Conservation (phyloP, 495 filamentous ascomycete genomes). For the Hapsidospora chrysogenum region DNA sequence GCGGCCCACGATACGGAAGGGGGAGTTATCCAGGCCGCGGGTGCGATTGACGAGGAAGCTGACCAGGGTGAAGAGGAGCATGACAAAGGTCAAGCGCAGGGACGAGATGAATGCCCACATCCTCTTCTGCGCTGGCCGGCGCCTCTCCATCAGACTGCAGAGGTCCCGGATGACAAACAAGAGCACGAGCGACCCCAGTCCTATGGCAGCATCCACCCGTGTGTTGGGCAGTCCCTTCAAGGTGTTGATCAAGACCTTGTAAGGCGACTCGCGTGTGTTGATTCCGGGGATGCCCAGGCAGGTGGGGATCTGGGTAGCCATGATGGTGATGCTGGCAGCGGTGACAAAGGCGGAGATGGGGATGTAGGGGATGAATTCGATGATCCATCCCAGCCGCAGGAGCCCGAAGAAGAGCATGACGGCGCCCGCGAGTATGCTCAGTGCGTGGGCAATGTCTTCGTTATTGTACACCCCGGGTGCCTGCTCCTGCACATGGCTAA, state of each 20-base stretch:
- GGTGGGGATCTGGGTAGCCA: constrained; percentile 15
- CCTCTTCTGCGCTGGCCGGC: constrained; percentile 5
- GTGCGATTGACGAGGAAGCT: constrained; percentile 6
- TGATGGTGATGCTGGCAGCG: constrained; percentile 13
- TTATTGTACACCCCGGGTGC: constrained; percentile 7
- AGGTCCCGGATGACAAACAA: constrained; percentile 14
- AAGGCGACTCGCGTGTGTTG: constrained; percentile 18
- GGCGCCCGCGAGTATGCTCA: constrained; percentile 13
- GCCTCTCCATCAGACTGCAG: constrained; percentile 8
- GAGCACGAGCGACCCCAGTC: constrained; percentile 12
- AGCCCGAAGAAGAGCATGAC: constrained; percentile 16
- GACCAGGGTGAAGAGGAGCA: constrained; percentile 5
- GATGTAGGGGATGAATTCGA: constrained; percentile 20
- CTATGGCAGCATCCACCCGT: constrained; percentile 17
- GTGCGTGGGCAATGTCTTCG: constrained; percentile 16
- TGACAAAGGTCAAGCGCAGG: constrained; percentile 5
- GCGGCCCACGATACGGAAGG: constrained; percentile 6
- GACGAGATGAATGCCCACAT: constrained; percentile 7
- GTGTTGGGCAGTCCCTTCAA: constrained; percentile 14
- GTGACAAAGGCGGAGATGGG: constrained; percentile 9
- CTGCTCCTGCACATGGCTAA: constrained; percentile 2
- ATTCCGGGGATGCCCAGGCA: constrained; percentile 16
- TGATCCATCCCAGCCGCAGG: constrained; percentile 15
- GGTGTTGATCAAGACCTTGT: constrained; percentile 18
- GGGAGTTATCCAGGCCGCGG: neutral